These are phyloP conservation scores for Aspergillus pseudotamarii DNA, from an alignment of 2,329 filamentous ascomycete species.

Conservation along the genomic window DNA sequence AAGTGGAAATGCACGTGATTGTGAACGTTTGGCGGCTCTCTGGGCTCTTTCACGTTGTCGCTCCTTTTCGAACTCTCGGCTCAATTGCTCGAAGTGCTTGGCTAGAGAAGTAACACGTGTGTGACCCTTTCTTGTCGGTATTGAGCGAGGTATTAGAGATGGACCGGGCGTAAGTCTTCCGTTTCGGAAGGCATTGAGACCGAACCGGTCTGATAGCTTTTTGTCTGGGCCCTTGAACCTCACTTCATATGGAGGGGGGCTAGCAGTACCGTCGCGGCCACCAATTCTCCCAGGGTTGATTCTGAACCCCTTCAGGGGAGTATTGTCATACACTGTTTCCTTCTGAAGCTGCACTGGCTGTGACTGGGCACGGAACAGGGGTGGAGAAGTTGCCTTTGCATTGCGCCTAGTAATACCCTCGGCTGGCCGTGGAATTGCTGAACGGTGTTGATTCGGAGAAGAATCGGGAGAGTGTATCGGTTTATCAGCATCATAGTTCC, in stretches of 20 bases:
- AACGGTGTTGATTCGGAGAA: slow-evolving; percentile 34
- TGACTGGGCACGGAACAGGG: slow-evolving; percentile 54
- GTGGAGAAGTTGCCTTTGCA: slow-evolving; percentile 47
- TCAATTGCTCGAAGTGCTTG: slow-evolving; percentile 94
- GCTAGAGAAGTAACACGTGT: slow-evolving; percentile 88
- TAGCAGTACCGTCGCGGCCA: slow-evolving; percentile 24
- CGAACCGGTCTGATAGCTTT: slow-evolving; percentile 74
- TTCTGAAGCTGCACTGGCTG: slow-evolving; percentile 48
- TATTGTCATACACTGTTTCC: slow-evolving; percentile 27
- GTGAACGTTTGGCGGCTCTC: slow-evolving; percentile 72
- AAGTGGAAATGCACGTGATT: slow-evolving; percentile 81
- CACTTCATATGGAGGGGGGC: slow-evolving; percentile 27
- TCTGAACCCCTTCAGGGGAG: slow-evolving; percentile 26
- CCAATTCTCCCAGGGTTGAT: slow-evolving; percentile 24
- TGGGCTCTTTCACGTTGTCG: slow-evolving; percentile 82
- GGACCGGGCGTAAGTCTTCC: slow-evolving; percentile 51
- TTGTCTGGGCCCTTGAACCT: slow-evolving; percentile 62
- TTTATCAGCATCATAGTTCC: slow-evolving; percentile 19
- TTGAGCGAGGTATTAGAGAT: slow-evolving; percentile 86
- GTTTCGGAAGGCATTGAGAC: slow-evolving; percentile 66
- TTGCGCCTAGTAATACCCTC: slow-evolving; percentile 41
- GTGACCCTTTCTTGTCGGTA: slow-evolving; percentile 69
- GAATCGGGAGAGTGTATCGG: slow-evolving; percentile 16
- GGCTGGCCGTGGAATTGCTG: slow-evolving; percentile 43
- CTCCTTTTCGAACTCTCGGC: slow-evolving; percentile 94